Evolutionary conservation across 2,329 filamentous ascomycete genomes (phyloP).

Genomic region (Tricladium varicosporioides): DNA sequence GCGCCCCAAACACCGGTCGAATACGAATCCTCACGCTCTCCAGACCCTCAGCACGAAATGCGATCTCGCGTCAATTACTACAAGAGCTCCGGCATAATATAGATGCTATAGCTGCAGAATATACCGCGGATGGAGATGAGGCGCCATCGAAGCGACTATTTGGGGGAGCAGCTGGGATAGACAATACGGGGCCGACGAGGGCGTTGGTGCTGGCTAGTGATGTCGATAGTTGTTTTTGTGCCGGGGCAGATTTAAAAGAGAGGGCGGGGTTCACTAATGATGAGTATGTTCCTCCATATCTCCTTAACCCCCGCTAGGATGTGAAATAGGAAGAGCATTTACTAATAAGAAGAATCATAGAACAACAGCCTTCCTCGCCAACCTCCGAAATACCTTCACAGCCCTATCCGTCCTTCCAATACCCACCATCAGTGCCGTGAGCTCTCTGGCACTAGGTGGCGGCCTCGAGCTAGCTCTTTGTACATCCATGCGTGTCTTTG

Average conservation of each 20-base stretch:
- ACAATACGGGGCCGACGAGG: slow-evolving; percentile 61
- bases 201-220: slow-evolving; percentile 83
- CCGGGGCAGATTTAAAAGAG: slow-evolving; percentile 93
- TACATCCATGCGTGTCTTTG: slow-evolving; percentile 85
- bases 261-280: slow-evolving; percentile 70
- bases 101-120: slow-evolving; percentile 65
- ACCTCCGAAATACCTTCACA: slow-evolving; percentile 74
- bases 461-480: slow-evolving; percentile 90
- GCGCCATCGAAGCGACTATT: slow-evolving; percentile 39
- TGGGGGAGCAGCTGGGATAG: slow-evolving; percentile 44
- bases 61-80: slow-evolving; percentile 79
- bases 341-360: slow-evolving; percentile 43
- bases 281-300: slow-evolving; percentile 53
- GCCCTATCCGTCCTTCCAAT: slow-evolving; percentile 74
- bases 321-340: no score
- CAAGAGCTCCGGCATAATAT: slow-evolving; percentile 69
- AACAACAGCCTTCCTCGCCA: slow-evolving; percentile 73
- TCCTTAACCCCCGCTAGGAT: no score
- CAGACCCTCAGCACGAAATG: slow-evolving; percentile 81
- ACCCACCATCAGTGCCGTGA: slow-evolving; percentile 86
- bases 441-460: slow-evolving; percentile 83
- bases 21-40: slow-evolving; percentile 89
- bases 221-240: slow-evolving; percentile 85
- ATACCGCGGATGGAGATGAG: slow-evolving; percentile 55
- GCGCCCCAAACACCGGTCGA: slow-evolving; percentile 51